Evolutionary conservation across 306 rosid species (phyloP), one percentile per base, ranked within the genome.

Genomic region (Malus orientalis): DNA sequence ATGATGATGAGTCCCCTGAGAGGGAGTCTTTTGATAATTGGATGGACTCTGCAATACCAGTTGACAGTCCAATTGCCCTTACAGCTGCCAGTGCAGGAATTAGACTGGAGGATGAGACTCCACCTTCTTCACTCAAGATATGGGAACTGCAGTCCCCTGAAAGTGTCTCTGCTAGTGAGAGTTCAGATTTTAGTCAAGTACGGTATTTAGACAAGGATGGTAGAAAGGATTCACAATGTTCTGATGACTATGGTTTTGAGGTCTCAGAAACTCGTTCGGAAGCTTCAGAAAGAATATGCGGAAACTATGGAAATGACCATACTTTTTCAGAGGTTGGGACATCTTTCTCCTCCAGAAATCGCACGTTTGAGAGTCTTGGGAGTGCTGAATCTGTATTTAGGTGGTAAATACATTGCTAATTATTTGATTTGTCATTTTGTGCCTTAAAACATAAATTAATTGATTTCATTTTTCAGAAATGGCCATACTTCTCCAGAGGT

Each of bases 51-150:
- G 98, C 98, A 76, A 92, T 95, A 83, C 96, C 98, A 61, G 78
- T 95, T 58, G 88, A 88, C 33, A 87, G 82, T 77, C 92, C 89
- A 69, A 84, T 91, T 54, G 88, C 84, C 60, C 78, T 92, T 29
- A 81, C 92, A 33, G 96, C 92, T 74, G 96, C 94, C 55, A 97
- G 97, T 62, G 97, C 97, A 27, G 98, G 93, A 80, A 84, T 85
- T 81, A 79, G 82, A 81, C 81, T 84, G 16, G 97, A 89, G 77
- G 88, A 84, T n/a, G 89, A 83, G 80, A 74, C 79, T 76, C 81
- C 73, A 61, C 80, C 79, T 60, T 77, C 89, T 68, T 81, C 89
- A 44, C 80, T 85, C 64, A 88, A 86, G 81, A 67, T 29, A 72
- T 83, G 81, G 90, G 93, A 93, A 73, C 72, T 85, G 76, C 88